phyloP scores from a whole-genome alignment of 2,329 filamentous ascomycete genomes.

The Alternaria arbusti region DNA sequence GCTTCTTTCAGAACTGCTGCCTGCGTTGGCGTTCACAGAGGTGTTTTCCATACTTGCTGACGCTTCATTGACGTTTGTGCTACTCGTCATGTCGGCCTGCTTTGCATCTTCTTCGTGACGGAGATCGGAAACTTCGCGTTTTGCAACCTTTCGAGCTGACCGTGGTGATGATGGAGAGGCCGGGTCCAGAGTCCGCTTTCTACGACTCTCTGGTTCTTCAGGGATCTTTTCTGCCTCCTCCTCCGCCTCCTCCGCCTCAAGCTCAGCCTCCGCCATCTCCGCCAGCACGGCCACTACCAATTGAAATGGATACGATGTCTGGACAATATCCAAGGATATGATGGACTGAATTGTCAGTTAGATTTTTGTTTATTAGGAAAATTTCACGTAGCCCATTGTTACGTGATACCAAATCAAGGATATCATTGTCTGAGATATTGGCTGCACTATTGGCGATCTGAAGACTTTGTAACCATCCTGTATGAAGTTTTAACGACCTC shows the following conservation, averaged over 20 bases:
- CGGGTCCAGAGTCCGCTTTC: neutral
- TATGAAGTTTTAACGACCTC: neutral
- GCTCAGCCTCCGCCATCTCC: neutral
- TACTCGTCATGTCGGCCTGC: neutral
- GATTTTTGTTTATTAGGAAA: fast-evolving
- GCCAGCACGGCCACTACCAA: neutral
- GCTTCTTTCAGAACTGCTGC: neutral
- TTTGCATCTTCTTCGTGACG: neutral
- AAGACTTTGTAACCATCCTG: neutral
- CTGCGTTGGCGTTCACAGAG: neutral
- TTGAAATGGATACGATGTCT: neutral
- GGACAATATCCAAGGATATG: neutral
- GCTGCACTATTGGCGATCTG: neutral
- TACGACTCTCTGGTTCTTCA: neutral
- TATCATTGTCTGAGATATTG: neutral
- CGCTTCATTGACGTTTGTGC: neutral
- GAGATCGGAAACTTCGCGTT: neutral
- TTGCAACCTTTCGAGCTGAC: neutral
- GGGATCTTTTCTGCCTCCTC: neutral
- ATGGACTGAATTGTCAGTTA: neutral
- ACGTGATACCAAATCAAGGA: neutral
- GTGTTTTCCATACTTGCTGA: neutral
- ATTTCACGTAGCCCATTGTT: neutral
- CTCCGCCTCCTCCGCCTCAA: neutral
- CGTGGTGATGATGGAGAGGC: neutral